Percentiles rank a stretch among this genome's conserved stretches.
These are phyloP conservation scores for Diaporthe velutina DNA, from an alignment of 2,329 filamentous ascomycete genomes.

Conservation along the genomic window DNA sequence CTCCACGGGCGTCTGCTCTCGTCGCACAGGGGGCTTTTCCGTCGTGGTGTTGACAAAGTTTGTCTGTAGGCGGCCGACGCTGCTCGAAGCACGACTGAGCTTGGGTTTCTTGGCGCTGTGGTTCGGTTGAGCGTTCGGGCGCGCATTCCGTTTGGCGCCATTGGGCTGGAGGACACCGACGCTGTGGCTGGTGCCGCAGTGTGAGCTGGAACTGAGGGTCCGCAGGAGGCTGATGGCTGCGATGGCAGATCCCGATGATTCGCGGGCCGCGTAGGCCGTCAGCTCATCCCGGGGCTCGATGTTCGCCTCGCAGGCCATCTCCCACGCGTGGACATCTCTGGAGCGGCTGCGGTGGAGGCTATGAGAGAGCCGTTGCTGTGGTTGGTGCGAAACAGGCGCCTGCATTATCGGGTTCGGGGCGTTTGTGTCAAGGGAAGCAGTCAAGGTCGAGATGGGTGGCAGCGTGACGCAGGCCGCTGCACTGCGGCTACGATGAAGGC, in stretches of 20 bases:
- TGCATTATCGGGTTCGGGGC: constrained; percentile 31
- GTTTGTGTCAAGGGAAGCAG: constrained; percentile 52
- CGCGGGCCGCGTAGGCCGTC: constrained; percentile 81
- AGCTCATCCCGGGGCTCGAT: constrained; percentile 80
- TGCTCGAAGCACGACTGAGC: constrained; percentile 72
- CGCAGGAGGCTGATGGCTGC: constrained; percentile 86
- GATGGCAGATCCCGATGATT: constrained; percentile 82
- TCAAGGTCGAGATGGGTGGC: constrained; percentile 67
- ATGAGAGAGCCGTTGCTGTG: constrained; percentile 59
- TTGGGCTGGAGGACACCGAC: constrained; percentile 63
- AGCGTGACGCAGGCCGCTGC: constrained; percentile 71
- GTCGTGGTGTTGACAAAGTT: constrained; percentile 44
- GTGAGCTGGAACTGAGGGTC: constrained; percentile 72
- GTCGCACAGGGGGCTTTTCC: constrained; percentile 53
- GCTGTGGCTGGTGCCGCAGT: constrained; percentile 46
- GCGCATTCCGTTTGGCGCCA: constrained; percentile 74
- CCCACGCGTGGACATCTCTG: constrained; percentile 90
- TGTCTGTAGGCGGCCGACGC: constrained; percentile 71
- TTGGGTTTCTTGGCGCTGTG: constrained; percentile 71
- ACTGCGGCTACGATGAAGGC: constrained; percentile 79
- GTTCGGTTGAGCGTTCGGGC: constrained; percentile 45
- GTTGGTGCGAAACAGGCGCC: constrained; percentile 48
- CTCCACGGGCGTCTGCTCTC: constrained; percentile 48
- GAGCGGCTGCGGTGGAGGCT: constrained; percentile 78
- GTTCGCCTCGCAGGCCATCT: constrained; percentile 88